Evolutionary conservation across 164 flowering plant species (phyloP), one percentile per base, ranked within the genome.

Genomic region (Magnolia changhungtana): DNA sequence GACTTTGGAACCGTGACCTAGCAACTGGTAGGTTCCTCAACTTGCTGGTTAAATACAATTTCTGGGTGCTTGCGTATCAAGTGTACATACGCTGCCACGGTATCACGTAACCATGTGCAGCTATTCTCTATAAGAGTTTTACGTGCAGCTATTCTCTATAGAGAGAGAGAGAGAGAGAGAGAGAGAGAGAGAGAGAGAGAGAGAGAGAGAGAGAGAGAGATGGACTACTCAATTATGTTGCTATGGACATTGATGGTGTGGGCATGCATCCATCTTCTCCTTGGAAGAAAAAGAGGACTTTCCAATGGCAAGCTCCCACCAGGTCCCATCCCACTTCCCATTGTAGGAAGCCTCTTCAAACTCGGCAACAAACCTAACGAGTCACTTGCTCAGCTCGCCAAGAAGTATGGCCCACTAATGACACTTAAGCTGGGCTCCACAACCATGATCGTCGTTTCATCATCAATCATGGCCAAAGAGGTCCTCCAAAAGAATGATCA

Each of bases 271-370:
- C 24, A 64, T 64, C 1, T 64, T 20, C 23, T 64, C 7, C 67
- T 64, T 21, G 21, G 11, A 19, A 4, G 21, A 19, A 64, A 64
- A 7, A 64, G 67, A 20, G 20, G 10, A 8, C 16, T 9, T 5
- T 8, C 20, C 23, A 20, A 20, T 4, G 21, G 21, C 29, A 64
- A 20, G 20, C 21, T 79, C 77, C 18, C 82, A 78, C 19, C 84
- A 80, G 19, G 84, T 80, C 21, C 84, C 82, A 31, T 9, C 14
- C 69, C 72, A 37, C 74, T 76, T 51, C 84, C 84, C 27, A 72
- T 82, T 19, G 31, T 82, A 1, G 82, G 82, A 8, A 79, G 64
- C 78, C 82, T 82, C 51, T 61, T 74, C 71, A 14, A 74, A 27
- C 52, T 82, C 18, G 84, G 80, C 5, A 29, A 14, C 61, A 67